phyloP scores from a whole-genome alignment of 768 basidiomycete species.

The Tulasnella sp. region DNA sequence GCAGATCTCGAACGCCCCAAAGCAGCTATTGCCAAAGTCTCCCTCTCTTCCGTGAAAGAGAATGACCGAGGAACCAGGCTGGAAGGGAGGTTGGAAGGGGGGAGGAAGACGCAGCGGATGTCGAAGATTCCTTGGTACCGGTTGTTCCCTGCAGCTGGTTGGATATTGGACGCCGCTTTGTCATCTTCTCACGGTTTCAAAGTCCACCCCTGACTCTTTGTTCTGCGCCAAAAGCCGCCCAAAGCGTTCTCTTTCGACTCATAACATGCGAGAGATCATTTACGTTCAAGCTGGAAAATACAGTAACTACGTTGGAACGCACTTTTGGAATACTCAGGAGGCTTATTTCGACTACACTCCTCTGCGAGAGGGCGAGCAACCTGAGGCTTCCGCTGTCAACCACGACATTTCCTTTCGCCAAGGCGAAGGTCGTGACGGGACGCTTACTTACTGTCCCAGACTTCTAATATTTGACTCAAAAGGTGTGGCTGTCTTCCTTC shows the following conservation, averaged over 20 bases:
- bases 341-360: slow-evolving; percentile 9
- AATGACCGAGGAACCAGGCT: neutral
- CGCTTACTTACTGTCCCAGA: slow-evolving; percentile 11
- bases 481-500: neutral
- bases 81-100: neutral
- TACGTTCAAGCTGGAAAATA: slow-evolving; percentile 16
- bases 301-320: slow-evolving; percentile 15
- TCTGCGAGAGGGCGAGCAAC: neutral
- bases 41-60: too few relatives aligned
- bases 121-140: neutral
- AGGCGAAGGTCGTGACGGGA: slow-evolving; percentile 4
- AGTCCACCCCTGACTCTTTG: neutral
- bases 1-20: neutral
- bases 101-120: neutral
- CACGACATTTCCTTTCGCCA: slow-evolving; percentile 15
- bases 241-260: neutral
- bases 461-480: slow-evolving; percentile 11
- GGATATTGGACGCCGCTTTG: neutral
- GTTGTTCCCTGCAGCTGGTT: too few relatives aligned
- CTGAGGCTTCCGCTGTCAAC: neutral
- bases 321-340: slow-evolving; percentile 16
- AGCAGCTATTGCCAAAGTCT: neutral
- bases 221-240: too few relatives aligned
- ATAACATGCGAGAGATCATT: slow-evolving; percentile 16
- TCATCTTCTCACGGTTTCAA: neutral